Evolutionary conservation across 495 filamentous ascomycete genomes (phyloP).

Genomic region (Penicillium malachiteum): DNA sequence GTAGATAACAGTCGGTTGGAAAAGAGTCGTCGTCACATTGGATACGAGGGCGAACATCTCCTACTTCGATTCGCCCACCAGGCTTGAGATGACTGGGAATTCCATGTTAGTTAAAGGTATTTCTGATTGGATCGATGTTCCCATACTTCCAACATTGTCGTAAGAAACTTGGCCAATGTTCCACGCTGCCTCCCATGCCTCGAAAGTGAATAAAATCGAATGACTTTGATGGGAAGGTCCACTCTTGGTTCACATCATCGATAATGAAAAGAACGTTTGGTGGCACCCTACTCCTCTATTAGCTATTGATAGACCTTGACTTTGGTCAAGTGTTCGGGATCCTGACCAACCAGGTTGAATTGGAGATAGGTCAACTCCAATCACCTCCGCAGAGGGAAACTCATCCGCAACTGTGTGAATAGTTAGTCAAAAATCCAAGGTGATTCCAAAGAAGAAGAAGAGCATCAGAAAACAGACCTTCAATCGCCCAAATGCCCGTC

Average conservation of each 20-base stretch:
- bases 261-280: slow-evolving; percentile 34
- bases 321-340: neutral
- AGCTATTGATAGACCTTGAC: slow-evolving; percentile 3
- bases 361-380: slow-evolving; percentile 50
- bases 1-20: slow-evolving; percentile 16
- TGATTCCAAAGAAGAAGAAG: neutral
- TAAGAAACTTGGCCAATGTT: slow-evolving; percentile 27
- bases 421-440: neutral
- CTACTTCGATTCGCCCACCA: slow-evolving; percentile 21
- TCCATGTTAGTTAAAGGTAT: neutral
- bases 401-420: slow-evolving; percentile 13
- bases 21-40: slow-evolving; percentile 16
- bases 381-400: slow-evolving; percentile 23
- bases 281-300: slow-evolving; percentile 22
- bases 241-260: slow-evolving; percentile 34
- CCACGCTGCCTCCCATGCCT: slow-evolving; percentile 30
- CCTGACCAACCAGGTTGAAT: slow-evolving; percentile 47
- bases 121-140: neutral
- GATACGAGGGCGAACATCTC: slow-evolving; percentile 10
- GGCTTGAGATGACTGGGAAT: slow-evolving; percentile 20
- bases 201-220: slow-evolving; percentile 42
- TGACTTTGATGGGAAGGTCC: slow-evolving; percentile 33
- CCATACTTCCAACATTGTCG: slow-evolving; percentile 14
- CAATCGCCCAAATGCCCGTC: slow-evolving; percentile 58
- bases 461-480: slow-evolving; percentile 13